phyloP scores from a whole-genome alignment of 2,329 filamentous ascomycete species.

The Penicillium nordicum region DNA sequence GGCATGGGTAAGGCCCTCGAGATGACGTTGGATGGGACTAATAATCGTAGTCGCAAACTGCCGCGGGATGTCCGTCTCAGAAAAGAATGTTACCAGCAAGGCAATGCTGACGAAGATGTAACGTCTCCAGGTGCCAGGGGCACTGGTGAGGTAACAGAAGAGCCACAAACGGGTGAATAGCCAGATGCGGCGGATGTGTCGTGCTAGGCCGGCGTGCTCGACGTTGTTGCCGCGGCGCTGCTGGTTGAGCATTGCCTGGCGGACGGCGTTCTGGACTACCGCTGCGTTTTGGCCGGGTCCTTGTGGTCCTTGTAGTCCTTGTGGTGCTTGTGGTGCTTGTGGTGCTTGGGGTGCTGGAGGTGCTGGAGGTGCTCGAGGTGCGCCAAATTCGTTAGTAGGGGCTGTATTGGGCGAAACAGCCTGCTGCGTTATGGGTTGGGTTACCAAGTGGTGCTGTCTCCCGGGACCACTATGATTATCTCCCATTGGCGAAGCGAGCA shows the following conservation, averaged over 20 bases:
- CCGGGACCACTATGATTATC: background rate
- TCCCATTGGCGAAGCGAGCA: background rate
- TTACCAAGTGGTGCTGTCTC: background rate
- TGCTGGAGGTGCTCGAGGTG: background rate
- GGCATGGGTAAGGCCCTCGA: conserved; percentile 43
- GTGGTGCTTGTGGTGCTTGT: background rate
- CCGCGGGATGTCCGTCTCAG: conserved; percentile 40
- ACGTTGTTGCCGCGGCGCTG: conserved; percentile 18
- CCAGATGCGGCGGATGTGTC: conserved; percentile 51
- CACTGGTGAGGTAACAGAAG: conserved; percentile 58
- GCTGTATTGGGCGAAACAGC: background rate
- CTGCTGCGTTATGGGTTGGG: background rate
- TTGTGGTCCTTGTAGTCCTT: background rate
- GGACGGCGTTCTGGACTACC: conserved; percentile 31
- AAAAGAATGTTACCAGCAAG: conserved; percentile 40
- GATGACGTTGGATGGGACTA: conserved; percentile 42
- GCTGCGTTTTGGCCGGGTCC: conserved; percentile 17
- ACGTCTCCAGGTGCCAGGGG: conserved; percentile 46
- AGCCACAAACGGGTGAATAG: conserved; percentile 56
- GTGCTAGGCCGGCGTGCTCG: conserved; percentile 37
- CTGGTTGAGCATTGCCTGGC: conserved; percentile 33
- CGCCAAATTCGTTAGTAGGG: conserved; percentile 5
- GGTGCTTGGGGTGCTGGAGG: conserved; percentile 1
- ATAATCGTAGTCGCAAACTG: conserved; percentile 33
- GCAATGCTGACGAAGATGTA: conserved; percentile 40